Conservation (phyloP, 257 asterid species). For the Solanum paucissectum region DNA sequence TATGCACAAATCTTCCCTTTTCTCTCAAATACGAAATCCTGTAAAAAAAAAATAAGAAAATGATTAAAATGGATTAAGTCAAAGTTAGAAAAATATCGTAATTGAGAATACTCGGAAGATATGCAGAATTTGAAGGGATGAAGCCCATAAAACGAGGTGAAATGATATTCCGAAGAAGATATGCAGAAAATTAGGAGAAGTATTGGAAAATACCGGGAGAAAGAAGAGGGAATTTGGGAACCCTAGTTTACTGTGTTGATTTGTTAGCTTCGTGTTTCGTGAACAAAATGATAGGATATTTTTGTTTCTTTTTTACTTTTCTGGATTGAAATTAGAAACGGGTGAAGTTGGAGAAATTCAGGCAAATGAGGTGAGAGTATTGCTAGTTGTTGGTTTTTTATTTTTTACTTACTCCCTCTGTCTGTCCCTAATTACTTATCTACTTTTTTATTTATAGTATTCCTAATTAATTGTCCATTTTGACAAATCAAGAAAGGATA, state of each 20-base stretch:
- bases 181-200: background rate
- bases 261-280: background rate
- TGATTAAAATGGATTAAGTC: conserved; percentile 4
- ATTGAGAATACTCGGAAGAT: background rate
- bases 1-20: conserved; percentile 1
- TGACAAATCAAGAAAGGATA: too few relatives aligned
- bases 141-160: background rate
- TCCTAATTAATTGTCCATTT: too few relatives aligned
- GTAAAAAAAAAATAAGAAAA: background rate
- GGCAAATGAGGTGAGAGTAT: background rate
- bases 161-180: background rate
- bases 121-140: background rate
- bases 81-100: background rate
- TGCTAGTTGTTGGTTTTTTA: background rate
- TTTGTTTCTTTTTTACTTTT: background rate
- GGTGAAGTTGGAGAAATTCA: background rate
- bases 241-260: background rate
- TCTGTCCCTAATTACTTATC: too few relatives aligned
- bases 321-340: background rate
- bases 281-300: background rate
- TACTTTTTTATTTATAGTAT: too few relatives aligned
- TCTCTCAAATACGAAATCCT: conserved; percentile 11
- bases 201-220: background rate
- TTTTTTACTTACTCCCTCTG: too few relatives aligned
- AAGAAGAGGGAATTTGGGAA: background rate